Percentiles rank a stretch among this genome's conserved stretches.
Conservation (phyloP, 345 rosid species). For the Acer yangbiense region DNA sequence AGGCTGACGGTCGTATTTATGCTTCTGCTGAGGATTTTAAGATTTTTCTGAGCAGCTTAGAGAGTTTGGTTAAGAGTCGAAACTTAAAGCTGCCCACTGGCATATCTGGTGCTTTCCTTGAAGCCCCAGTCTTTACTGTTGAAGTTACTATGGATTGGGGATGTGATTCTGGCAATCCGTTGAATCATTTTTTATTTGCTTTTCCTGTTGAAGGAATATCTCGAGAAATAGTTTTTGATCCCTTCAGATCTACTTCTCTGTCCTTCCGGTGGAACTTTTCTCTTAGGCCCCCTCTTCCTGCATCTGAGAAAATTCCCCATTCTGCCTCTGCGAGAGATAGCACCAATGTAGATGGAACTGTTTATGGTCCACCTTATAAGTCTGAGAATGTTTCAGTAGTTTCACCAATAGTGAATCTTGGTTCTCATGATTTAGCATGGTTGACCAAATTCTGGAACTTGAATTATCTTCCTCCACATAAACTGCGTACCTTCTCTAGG, state of each 20-base stretch:
- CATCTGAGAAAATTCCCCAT: constrained; percentile 38
- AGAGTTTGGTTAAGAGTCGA: constrained; percentile 69
- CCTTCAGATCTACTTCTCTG: constrained; percentile 91
- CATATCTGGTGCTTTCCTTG: constrained; percentile 62
- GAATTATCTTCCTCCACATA: constrained; percentile 94
- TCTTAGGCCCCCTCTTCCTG: constrained; percentile 55
- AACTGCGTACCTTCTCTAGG: constrained; percentile 82
- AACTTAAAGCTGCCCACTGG: constrained; percentile 62
- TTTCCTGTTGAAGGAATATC: constrained; percentile 84
- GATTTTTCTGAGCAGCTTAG: constrained; percentile 80
- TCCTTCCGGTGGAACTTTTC: constrained; percentile 93
- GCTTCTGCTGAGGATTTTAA: constrained; percentile 80
- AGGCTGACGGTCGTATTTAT: constrained; percentile 87
- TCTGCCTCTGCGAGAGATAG: constrained; percentile 43
- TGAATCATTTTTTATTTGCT: constrained; percentile 91
- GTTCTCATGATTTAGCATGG: constrained; percentile 99
- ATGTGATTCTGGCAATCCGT: constrained; percentile 82
- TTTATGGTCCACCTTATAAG: constrained; percentile 37
- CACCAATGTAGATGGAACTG: constrained; percentile 33
- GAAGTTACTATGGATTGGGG: constrained; percentile 96
- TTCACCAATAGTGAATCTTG: constrained; percentile 70
- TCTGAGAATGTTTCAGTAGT: constrained; percentile 41
- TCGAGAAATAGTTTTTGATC: constrained; percentile 84
- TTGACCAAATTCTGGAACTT: constrained; percentile 73
- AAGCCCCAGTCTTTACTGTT: constrained; percentile 71